Conservation (phyloP, 2,329 filamentous ascomycete genomes). For the Ascochyta pisi region DNA sequence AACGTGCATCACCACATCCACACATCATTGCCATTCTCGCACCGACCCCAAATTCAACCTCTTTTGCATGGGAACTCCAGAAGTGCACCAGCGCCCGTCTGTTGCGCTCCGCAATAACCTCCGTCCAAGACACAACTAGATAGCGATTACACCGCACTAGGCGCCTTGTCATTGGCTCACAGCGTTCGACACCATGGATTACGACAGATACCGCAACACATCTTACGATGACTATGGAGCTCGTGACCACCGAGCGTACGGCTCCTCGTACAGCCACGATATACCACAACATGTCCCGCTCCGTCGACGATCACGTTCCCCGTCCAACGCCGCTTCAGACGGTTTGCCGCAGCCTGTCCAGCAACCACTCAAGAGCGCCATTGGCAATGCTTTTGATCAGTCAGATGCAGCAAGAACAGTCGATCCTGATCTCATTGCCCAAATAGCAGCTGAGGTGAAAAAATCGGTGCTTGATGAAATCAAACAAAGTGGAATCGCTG, state of each 20-base stretch:
- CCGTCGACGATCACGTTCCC: conserved; percentile 36
- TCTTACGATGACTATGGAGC: conserved; percentile 16
- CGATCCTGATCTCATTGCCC: conserved; percentile 66
- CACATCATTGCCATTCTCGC: conserved; percentile 8
- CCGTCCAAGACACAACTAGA: conserved; percentile 9
- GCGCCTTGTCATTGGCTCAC: conserved; percentile 2
- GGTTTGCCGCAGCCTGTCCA: conserved; percentile 48
- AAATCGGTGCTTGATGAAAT: conserved; percentile 54
- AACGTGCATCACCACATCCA: conserved; percentile 3
- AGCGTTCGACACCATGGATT: conserved; percentile 24
- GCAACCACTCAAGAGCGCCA: conserved; percentile 63
- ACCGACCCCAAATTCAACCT: neutral
- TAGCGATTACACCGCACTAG: conserved; percentile 7
- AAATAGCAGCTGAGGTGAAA: conserved; percentile 66
- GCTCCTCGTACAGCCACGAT: conserved; percentile 35
- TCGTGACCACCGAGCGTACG: conserved; percentile 21
- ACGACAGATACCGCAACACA: conserved; percentile 50
- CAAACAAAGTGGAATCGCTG: conserved; percentile 52
- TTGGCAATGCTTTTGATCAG: conserved; percentile 63
- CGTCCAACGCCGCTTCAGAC: conserved; percentile 44
- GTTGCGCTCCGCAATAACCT: conserved; percentile 4
- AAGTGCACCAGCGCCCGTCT: conserved; percentile 1
- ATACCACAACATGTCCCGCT: conserved; percentile 32
- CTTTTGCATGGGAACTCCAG: conserved; percentile 9
- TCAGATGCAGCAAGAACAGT: conserved; percentile 59